Evolutionary conservation across 202 grass and related monocot genomes (phyloP), one percentile per base, ranked within the genome.

Genomic region (Carex arenaria): DNA sequence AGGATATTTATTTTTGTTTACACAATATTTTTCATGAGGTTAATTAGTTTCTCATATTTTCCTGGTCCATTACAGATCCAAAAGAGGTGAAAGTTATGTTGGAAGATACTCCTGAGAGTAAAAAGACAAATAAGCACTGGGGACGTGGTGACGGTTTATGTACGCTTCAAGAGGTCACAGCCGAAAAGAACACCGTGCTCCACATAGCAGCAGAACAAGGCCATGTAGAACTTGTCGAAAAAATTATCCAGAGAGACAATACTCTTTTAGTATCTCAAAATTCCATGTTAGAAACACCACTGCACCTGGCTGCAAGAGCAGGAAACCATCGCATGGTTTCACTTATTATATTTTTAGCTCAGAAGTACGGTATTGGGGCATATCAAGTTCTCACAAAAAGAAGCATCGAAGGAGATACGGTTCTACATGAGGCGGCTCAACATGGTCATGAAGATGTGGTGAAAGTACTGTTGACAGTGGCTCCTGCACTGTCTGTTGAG

Each of bases 291-390:
- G 85, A 90, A 61, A 90, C 90, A 26, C 85, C 85, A 4, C 20
- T 92, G 30, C 90, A 92, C 40, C 52, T 61, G 30, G 85, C 87
- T 0, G 85, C 90, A 56, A 82, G 82, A 45, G 67, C 61, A 0
- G 85, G 90, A 42, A 53, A 77, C 15, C 28, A 0, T 13, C 12
- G 0, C 10, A 71, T 79, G 1, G 28, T 84, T 8, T 36, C 15
- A 3, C 20, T 70, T 64, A 8, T 91, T 22, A 8, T 85, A 5
- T n/a, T 31, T 14, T 73, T 75, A 20, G 72, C 69, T 2, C 18
- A 9, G 23, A 6, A 55, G 7, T 2, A 8, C 68, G 30, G 52
- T 52, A 6, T 10, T 36, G 11, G 7, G 3, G 81, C 36, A 2
- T 11, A 18, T 0, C 13, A 20, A 4, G 6, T 63, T 3, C 32